Base-by-base conservation (phyloP, 495 filamentous ascomycete species). In the Aspergillus affinis region DNA sequence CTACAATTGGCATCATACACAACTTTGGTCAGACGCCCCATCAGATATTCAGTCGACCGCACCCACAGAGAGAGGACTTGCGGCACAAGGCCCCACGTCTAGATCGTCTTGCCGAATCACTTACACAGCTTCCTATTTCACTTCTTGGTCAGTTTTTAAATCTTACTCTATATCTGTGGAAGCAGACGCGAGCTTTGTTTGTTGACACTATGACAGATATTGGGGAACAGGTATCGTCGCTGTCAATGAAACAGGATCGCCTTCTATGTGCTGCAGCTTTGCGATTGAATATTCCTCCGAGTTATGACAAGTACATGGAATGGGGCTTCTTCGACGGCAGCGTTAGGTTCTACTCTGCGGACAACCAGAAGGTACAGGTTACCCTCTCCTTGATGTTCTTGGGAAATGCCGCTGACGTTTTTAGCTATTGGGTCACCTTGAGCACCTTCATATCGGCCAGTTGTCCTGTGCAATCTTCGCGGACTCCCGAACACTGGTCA, bases 21-120 rank as follows among this genome's bases (percentile, higher is more conserved):
- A 97, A 97, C 68, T 98, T 98, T 73, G 94, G 94, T 1, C 94
- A 98, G 70, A 98, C 95, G 13, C 95, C 95, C 2, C 86, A 93
- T 72, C 94, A 98, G 72, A 88, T 97, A 19, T 98, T 97, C 72
- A 86, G 85, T 29, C 85, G 88, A 60, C 79, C 87, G 17, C 94
- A 98, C 73, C 84, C 88, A 8, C 70, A 81, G 36, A 83, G 88
- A 45, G 93, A 98, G 64, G 81, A 87, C 47, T 73, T 80, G 26
- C 70, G 75, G 19, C 74, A 83, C n/a, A 84, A 83, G 41, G 74
- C 81, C 23, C 85, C 80, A 57, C 79, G 90, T 50, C 76, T 98
- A 6, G 94, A 98, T 74, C 88, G 85, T 23, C 84, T 87, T 5
- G 87, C 90, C 2, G 86, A 90, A 64, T 86, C 83, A 17, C 75